Evolutionary conservation across 148 eudicot species (phyloP), one percentile per base, ranked within the genome.

Genomic region (Pharnaceum exiguum): DNA sequence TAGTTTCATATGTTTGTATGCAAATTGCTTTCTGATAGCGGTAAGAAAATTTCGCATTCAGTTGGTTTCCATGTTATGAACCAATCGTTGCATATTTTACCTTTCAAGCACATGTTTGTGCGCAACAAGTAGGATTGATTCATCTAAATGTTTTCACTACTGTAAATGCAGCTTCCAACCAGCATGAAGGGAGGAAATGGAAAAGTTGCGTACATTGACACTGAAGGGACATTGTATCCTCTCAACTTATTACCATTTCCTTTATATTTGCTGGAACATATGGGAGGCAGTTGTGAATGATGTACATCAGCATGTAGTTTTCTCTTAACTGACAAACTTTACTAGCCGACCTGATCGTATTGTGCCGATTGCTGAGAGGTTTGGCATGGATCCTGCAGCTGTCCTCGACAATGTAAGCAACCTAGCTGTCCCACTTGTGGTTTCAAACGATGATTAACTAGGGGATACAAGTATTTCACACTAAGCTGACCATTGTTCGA

Each of bases 161-260:
- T 66, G 22, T 51, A 2, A 15, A 36, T 71, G 71, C 89, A 89
- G 96, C 96, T 89, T 53, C 96, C 96, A 35, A 86, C 82, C 32
- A 81, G 68, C 72, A 82, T 89, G 96, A 79, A 39, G 57, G 96
- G 96, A 47, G 96, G 96, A 57, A 90, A 88, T 56, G 98, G 98
- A 59, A 93, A 93, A 65, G 98, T 93, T 33, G 98, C 98, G 25
- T 93, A 88, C 71, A 83, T 93, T 62, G 98, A 93, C 54, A 88
- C 95, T 38, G 98, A 93, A 73, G 98, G 98, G 76, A 93, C 99
- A 21, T 93, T 93, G 99, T 93, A 85, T 93, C 95, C 96, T 77
- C 53, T 32, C 19, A 9, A 16, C 55, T 16, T 43, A 43, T 59
- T 58, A 27, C 40, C 27, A 10, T 45, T 33, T 49, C 40, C 13